A percentile compares a stretch with the other conserved stretches of the same genome.
These are phyloP conservation scores for Grosmannia penicillata DNA, from an alignment of 2,329 filamentous ascomycete species.

Conservation along the genomic window DNA sequence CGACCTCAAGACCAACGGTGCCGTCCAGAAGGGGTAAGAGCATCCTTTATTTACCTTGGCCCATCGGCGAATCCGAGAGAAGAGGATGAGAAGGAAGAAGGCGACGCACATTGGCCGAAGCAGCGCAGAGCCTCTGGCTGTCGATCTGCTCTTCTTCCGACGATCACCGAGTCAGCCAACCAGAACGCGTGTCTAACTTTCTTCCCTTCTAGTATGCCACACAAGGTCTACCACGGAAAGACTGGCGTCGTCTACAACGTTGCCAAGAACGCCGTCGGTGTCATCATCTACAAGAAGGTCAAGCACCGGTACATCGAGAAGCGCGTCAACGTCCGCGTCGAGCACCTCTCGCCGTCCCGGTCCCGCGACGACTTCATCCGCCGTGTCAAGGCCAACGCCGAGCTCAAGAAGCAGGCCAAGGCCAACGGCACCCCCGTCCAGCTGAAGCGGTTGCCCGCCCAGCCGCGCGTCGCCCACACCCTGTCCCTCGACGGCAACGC, in stretches of 20 bases:
- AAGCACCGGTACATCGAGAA: conserved; percentile 99
- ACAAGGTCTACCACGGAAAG: conserved; percentile 99
- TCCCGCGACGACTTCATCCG: conserved; percentile 93
- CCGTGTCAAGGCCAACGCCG: conserved; percentile 93
- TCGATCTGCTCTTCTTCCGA: too few relatives aligned
- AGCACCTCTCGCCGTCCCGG: conserved; percentile 90
- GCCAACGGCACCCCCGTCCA: conserved; percentile 71
- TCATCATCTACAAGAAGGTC: conserved; percentile 99
- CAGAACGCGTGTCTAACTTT: too few relatives aligned
- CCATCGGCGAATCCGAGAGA: too few relatives aligned
- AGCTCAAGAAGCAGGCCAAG: conserved; percentile 87
- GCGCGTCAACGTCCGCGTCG: conserved; percentile 97
- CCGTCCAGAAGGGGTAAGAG: conserved; percentile 89
- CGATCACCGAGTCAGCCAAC: too few relatives aligned
- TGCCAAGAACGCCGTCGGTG: conserved; percentile 90
- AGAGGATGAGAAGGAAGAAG: too few relatives aligned
- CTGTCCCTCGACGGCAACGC: conserved; percentile 16
- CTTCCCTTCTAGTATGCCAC: conserved; percentile 64
- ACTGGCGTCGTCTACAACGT: conserved; percentile 98
- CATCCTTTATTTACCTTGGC: too few relatives aligned
- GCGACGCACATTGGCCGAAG: too few relatives aligned
- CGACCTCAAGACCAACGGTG: conserved; percentile 97
- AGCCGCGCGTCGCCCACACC: conserved; percentile 66
- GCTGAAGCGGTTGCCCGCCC: conserved; percentile 79
- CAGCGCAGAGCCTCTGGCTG: too few relatives aligned